Evolutionary conservation across 192 early-diverging fungal genomes (phyloP), one percentile per base, ranked within the genome.

Genomic region (Coemansia sp.): DNA sequence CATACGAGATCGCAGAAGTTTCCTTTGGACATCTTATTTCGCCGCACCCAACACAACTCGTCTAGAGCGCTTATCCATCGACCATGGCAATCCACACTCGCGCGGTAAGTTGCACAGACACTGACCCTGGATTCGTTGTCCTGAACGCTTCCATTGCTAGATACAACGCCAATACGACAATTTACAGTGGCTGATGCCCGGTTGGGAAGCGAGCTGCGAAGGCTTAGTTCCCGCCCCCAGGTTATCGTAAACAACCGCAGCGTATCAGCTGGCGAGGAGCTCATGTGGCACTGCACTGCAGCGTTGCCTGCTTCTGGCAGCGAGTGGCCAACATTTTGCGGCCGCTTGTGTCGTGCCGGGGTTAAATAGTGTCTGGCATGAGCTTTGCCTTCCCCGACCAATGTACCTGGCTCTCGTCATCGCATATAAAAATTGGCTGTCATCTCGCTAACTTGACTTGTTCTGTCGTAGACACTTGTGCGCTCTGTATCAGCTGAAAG

Each of bases 71-170:
- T 56, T n/a, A 63, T 55, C 38, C n/a, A 20, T n/a, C 4, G 25
- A 36, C 56, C 56, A 68, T 68, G 67, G 17, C 55, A 34, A 44
- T 46, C 8, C 31, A 68, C 26, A 50, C 60, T 17, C 67, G 67
- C 44, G 59, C 63, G 51, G 68, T 71, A 71, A 71, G 68, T 71
- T 56, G 54, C 54, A 34, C 54, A 14, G 54, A 56, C 54, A 18
- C 34, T 9, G 52, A n/a, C 52, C 52, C 52, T 54, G 23, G 28
- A 48, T 18, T 8, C 47, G 47, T 48, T 48, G 47, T 48, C 47
- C 8, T 48, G 3, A 26, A 15, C 52, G 25, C 52, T 28, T 24
- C 54, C 53, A 15, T 54, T 24, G 52, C 28, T 10, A 31, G 24
- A 5, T 14, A 18, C 28, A 24, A 23, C 25, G 25, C 54, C 59